These are phyloP conservation scores for Trametes villosa DNA, from an alignment of 768 basidiomycete genomes.

Conservation along the genomic window DNA sequence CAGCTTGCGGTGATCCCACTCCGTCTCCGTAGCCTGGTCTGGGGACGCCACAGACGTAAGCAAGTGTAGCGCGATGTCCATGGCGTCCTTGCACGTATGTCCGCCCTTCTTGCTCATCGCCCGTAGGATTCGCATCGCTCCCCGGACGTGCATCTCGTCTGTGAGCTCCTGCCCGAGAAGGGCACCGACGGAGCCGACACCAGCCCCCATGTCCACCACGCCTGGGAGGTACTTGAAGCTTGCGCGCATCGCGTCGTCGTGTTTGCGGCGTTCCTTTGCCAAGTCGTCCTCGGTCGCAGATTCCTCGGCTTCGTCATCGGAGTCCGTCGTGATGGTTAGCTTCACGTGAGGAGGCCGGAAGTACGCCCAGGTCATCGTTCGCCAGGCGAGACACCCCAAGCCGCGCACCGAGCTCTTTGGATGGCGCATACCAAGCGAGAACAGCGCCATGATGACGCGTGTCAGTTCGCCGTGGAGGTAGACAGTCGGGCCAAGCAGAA, in stretches of 20 bases:
- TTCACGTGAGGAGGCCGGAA: conserved; percentile 52
- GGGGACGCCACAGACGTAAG: conserved; percentile 2
- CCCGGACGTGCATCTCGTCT: conserved; percentile 47
- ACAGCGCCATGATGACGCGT: conserved; percentile 52
- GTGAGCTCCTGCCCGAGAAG: conserved; percentile 43
- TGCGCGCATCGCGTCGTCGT: conserved; percentile 28
- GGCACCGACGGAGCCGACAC: conserved; percentile 58
- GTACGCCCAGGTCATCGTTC: conserved; percentile 66
- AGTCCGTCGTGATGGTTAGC: conserved; percentile 20
- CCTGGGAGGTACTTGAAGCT: conserved; percentile 55
- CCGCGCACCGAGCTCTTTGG: conserved; percentile 67
- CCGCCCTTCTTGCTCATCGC: conserved; percentile 61
- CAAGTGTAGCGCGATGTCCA: conserved; percentile 49
- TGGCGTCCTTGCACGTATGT: conserved; percentile 54
- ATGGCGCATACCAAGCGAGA: conserved; percentile 61
- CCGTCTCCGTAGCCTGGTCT: not conserved
- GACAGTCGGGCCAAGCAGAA: conserved; percentile 63
- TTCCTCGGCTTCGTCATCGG: conserved; percentile 34
- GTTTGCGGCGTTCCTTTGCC: conserved; percentile 29
- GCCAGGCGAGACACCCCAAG: conserved; percentile 67
- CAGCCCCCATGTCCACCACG: conserved; percentile 62
- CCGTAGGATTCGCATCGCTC: conserved; percentile 54
- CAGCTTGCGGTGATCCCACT: conserved; percentile 54
- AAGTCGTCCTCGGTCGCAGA: conserved; percentile 30
- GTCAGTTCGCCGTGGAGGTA: conserved; percentile 49